Evolutionary conservation across 441 rosid genomes (phyloP).

Genomic region (Corymbia calophylla): DNA sequence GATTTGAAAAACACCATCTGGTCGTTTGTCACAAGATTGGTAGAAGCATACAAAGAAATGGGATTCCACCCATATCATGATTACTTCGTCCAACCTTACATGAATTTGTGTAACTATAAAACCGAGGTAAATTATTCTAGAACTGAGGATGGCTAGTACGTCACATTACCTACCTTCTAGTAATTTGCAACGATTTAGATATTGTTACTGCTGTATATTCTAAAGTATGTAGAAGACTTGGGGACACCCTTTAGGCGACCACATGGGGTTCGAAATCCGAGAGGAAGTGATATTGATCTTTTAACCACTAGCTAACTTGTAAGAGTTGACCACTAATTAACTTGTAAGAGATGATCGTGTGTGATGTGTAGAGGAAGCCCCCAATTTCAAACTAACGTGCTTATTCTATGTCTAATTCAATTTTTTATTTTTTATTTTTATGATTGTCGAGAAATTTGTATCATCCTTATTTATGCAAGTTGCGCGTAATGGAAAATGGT

Average conservation of each 20-base stretch:
- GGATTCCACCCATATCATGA: not conserved
- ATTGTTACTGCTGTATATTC: not conserved
- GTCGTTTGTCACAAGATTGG: not conserved
- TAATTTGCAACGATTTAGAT: not conserved
- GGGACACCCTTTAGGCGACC: not conserved
- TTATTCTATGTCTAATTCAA: not conserved
- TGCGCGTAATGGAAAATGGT: not conserved
- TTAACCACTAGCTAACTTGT: not conserved
- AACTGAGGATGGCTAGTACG: not conserved
- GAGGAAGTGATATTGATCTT: not conserved
- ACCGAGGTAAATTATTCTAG: not conserved
- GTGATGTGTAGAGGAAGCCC: not conserved
- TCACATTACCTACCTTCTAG: not conserved
- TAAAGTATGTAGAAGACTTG: not conserved
- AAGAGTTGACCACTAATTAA: not conserved
- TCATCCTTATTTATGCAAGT: rapidly evolving
- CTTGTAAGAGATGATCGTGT: not conserved
- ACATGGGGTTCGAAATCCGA: not conserved
- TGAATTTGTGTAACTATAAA: rapidly evolving
- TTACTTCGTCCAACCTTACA: not conserved
- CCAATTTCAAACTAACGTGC: not conserved
- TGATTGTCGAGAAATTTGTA: not conserved
- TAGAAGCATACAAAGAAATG: not conserved
- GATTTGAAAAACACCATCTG: not conserved
- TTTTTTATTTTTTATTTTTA: not conserved